A percentile compares a stretch with the other conserved stretches of the same genome.
These are phyloP conservation scores for Hypoxylon sp. DNA, from an alignment of 2,329 filamentous ascomycete genomes.

Conservation along the genomic window DNA sequence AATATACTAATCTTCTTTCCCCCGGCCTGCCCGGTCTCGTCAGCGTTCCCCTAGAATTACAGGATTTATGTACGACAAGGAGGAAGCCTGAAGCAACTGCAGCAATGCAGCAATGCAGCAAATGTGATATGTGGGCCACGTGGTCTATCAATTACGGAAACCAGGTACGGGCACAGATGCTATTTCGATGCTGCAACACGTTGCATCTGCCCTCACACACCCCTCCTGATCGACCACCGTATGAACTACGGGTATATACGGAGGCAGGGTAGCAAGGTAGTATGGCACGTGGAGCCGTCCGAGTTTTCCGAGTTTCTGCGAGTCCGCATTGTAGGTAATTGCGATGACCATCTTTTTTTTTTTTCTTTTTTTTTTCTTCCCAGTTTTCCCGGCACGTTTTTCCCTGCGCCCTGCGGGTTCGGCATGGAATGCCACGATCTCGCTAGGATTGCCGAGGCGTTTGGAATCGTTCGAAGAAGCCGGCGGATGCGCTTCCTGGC, in stretches of 20 bases:
- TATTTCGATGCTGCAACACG: constrained; percentile 4
- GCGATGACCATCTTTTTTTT: constrained; percentile 7
- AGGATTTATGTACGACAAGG: neutral
- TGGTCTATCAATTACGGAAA: constrained; percentile 29
- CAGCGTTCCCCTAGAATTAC: constrained; percentile 6
- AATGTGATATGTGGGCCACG: constrained; percentile 29
- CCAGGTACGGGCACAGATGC: constrained; percentile 9
- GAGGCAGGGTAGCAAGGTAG: neutral
- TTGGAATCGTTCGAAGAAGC: too few species aligned
- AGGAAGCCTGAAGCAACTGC: too few species aligned
- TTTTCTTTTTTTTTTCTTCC: too few species aligned
- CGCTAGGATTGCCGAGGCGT: constrained; percentile 23
- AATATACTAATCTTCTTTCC: too few species aligned
- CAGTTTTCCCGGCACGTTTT: too few species aligned
- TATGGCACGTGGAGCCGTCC: constrained; percentile 12
- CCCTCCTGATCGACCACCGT: neutral
- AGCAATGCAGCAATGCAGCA: constrained; percentile 16
- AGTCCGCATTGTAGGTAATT: constrained; percentile 30
- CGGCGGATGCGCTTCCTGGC: neutral
- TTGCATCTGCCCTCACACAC: neutral
- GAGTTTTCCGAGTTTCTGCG: constrained; percentile 19
- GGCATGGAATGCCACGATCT: constrained; percentile 4
- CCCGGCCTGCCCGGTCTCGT: too few species aligned
- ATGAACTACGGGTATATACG: neutral
- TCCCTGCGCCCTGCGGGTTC: constrained; percentile 7